A percentile compares a stretch with the other conserved stretches of the same genome.
Evolutionary conservation across 768 basidiomycete species (phyloP).

Genomic region (Hygrophorus pudorinus): DNA sequence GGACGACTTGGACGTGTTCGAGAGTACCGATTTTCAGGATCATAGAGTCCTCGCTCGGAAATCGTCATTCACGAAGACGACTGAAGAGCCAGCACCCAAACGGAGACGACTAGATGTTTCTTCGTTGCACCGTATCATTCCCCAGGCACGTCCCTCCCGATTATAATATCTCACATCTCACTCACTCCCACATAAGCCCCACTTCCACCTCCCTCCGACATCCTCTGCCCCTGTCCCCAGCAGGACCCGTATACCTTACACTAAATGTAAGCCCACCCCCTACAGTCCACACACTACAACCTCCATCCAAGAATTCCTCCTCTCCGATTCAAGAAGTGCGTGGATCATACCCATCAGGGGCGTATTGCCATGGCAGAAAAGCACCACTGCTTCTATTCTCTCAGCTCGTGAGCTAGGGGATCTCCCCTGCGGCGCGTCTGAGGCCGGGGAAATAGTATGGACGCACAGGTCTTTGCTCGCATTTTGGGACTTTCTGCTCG

Average conservation of each 20-base stretch:
- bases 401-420: not conserved
- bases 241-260: slow-evolving; percentile 21
- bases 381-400: slow-evolving; percentile 31
- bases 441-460: slow-evolving; percentile 32
- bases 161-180: slow-evolving; percentile 13
- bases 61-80: not conserved
- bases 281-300: slow-evolving; percentile 25
- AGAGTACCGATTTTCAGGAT: slow-evolving; percentile 21
- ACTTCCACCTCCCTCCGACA: slow-evolving; percentile 21
- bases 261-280: slow-evolving; percentile 24
- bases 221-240: slow-evolving; percentile 11
- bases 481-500: slow-evolving; percentile 43
- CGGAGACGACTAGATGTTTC: slow-evolving; percentile 24
- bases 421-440: not conserved
- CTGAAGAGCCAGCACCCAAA: slow-evolving; percentile 16
- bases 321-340: slow-evolving; percentile 30
- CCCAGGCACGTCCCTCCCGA: slow-evolving; percentile 31
- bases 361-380: slow-evolving; percentile 34
- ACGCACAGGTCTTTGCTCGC: slow-evolving; percentile 28
- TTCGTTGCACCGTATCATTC: slow-evolving; percentile 28
- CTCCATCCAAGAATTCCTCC: slow-evolving; percentile 16
- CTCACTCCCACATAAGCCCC: slow-evolving; percentile 22
- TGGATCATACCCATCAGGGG: slow-evolving; percentile 57
- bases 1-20: slow-evolving; percentile 34
- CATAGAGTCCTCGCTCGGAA: not conserved